These are phyloP conservation scores for Seminavis robusta DNA, from an alignment of 108 stramenopile genomes.

Conservation along the genomic window DNA sequence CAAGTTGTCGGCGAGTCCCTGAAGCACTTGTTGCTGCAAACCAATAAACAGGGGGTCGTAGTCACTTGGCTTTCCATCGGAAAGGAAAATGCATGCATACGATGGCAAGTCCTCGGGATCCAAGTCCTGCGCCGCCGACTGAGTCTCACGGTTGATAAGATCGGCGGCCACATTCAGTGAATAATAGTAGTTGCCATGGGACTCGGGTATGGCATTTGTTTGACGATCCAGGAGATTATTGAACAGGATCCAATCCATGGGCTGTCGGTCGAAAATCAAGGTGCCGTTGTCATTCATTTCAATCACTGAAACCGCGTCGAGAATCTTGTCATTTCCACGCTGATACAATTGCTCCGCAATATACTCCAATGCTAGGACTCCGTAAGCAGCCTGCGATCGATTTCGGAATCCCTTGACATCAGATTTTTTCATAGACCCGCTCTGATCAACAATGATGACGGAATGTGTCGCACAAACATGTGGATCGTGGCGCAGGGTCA, in stretches of 20 bases:
- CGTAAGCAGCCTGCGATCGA: slow-evolving; percentile 48
- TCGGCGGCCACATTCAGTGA: no score
- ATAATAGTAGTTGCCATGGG: no score
- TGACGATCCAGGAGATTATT: slow-evolving; percentile 28
- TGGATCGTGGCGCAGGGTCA: slow-evolving; percentile 32
- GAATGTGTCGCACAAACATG: slow-evolving; percentile 43
- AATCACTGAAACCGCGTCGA: slow-evolving; percentile 48
- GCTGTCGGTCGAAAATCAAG: slow-evolving; percentile 24
- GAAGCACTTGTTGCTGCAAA: slow-evolving; percentile 11
- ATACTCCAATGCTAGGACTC: slow-evolving; percentile 45
- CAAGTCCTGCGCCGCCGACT: no score
- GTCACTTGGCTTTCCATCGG: slow-evolving; percentile 36
- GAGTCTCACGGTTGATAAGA: no score
- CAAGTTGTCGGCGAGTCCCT: slow-evolving; percentile 15
- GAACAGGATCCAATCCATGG: slow-evolving; percentile 47
- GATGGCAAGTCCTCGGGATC: slow-evolving; percentile 35
- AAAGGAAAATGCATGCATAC: slow-evolving; percentile 26
- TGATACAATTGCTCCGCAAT: slow-evolving; percentile 44
- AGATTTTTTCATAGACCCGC: slow-evolving; percentile 38
- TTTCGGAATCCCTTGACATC: slow-evolving; percentile 46
- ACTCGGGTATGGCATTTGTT: slow-evolving; percentile 17
- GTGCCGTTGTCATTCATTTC: slow-evolving; percentile 47
- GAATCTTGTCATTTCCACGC: slow-evolving; percentile 21
- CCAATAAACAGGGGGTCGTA: background rate
- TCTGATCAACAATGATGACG: slow-evolving; percentile 48